These are phyloP conservation scores for Apiospora marii DNA, from an alignment of 2,329 filamentous ascomycete species.

Conservation along the genomic window DNA sequence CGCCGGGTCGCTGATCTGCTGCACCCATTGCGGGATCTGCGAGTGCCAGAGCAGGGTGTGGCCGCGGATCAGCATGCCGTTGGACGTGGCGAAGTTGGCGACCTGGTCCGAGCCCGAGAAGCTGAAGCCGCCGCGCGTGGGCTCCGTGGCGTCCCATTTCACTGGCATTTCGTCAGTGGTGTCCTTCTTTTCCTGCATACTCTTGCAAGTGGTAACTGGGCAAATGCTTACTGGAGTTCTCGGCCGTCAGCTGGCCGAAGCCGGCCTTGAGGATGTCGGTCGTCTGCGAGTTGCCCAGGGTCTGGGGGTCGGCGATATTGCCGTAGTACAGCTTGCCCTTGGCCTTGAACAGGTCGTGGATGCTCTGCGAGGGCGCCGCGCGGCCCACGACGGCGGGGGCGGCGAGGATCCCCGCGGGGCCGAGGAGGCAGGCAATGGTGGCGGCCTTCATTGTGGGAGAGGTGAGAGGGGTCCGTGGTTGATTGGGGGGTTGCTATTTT, in stretches of 20 bases:
- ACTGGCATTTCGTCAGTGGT: slow-evolving; percentile 46
- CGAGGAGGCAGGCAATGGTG: slow-evolving; percentile 45
- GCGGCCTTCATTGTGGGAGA: slow-evolving; percentile 44
- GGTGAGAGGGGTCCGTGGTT: slow-evolving; percentile 11
- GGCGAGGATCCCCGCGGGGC: slow-evolving; percentile 45
- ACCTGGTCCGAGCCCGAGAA: slow-evolving; percentile 64
- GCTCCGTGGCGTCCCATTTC: slow-evolving; percentile 67
- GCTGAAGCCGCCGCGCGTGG: slow-evolving; percentile 57
- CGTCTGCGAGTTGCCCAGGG: slow-evolving; percentile 57
- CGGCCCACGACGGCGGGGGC: slow-evolving; percentile 54
- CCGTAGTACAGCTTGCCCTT: slow-evolving; percentile 74
- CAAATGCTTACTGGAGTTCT: slow-evolving; percentile 61
- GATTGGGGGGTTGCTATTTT: too few relatives aligned
- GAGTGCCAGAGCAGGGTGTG: slow-evolving; percentile 73
- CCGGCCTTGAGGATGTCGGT: slow-evolving; percentile 65
- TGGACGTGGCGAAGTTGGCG: slow-evolving; percentile 63
- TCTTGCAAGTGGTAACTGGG: too few relatives aligned
- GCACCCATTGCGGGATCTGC: slow-evolving; percentile 67
- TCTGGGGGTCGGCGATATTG: slow-evolving; percentile 61
- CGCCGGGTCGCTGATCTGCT: slow-evolving; percentile 44
- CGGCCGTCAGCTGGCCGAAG: slow-evolving; percentile 72
- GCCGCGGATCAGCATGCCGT: slow-evolving; percentile 68
- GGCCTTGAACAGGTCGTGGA: slow-evolving; percentile 64
- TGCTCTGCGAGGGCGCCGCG: slow-evolving; percentile 47
- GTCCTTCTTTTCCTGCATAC: too few relatives aligned